These are phyloP conservation scores for Ophiostoma quercus DNA, from an alignment of 2,329 filamentous ascomycete species.

Conservation along the genomic window DNA sequence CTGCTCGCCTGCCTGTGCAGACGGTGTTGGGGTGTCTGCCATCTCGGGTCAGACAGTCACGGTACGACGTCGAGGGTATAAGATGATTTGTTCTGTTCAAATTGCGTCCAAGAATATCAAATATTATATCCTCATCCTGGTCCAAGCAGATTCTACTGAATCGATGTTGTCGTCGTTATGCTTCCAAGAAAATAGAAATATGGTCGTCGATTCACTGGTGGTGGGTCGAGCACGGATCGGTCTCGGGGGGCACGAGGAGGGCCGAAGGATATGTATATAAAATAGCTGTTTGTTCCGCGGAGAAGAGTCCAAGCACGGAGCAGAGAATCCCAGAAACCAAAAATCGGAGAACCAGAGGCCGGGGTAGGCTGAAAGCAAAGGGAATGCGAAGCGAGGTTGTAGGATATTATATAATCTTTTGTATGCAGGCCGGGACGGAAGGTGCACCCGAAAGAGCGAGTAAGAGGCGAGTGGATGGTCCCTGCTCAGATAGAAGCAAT, in stretches of 20 bases:
- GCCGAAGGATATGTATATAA: not conserved
- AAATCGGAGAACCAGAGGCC: not conserved
- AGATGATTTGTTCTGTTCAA: not conserved
- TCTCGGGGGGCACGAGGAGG: not conserved
- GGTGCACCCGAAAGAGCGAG: not conserved
- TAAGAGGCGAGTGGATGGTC: not conserved
- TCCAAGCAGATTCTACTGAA: not conserved
- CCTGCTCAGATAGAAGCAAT: not conserved
- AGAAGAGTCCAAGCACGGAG: not conserved
- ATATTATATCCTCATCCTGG: not conserved
- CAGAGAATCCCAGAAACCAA: not conserved
- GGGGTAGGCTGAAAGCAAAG: not conserved
- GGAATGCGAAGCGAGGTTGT: not conserved
- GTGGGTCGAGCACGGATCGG: not conserved
- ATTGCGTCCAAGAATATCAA: not conserved
- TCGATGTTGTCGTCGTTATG: not conserved
- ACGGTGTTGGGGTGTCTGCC: conserved; percentile 12
- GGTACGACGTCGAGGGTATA: not conserved
- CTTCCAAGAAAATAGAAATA: not conserved
- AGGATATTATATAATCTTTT: not conserved
- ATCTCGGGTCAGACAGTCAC: conserved; percentile 10
- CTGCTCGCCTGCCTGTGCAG: conserved; percentile 12
- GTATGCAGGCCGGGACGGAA: not conserved
- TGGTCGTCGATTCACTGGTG: too few species aligned
- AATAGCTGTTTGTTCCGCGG: not conserved